A percentile compares a stretch with the other conserved stretches of the same genome.
These are phyloP conservation scores for Lactifluus hygrophoroides DNA, from an alignment of 768 basidiomycete species.

Conservation along the genomic window DNA sequence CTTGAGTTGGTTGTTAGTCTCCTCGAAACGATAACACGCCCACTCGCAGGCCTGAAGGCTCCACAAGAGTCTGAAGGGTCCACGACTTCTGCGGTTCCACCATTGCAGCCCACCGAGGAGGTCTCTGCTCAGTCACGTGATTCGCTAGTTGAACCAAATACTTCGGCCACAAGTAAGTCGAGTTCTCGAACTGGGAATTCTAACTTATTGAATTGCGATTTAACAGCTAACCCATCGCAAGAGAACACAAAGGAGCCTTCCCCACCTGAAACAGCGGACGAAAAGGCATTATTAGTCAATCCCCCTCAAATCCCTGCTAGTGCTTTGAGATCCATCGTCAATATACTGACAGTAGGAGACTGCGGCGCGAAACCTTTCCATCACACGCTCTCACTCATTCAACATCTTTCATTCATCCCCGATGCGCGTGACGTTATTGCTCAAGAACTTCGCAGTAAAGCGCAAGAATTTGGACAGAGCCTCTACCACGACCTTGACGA, in stretches of 20 bases:
- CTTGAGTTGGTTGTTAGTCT: conserved; percentile 90
- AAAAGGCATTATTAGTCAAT: conserved; percentile 48
- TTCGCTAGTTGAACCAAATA: background rate
- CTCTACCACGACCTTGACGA: conserved; percentile 73
- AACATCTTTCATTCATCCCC: conserved; percentile 82
- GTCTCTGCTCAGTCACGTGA: conserved; percentile 12
- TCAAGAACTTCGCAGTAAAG: conserved; percentile 75
- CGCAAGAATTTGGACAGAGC: conserved; percentile 77
- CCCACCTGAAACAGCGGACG: conserved; percentile 24
- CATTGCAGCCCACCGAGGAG: background rate
- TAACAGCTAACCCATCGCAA: conserved; percentile 23
- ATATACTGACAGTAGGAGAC: conserved; percentile 95
- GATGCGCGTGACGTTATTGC: conserved; percentile 86
- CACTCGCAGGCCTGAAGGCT: conserved; percentile 59
- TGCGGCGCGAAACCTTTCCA: conserved; percentile 96
- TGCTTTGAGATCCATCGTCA: conserved; percentile 87
- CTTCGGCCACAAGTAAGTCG: conserved; percentile 9
- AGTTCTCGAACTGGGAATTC: background rate
- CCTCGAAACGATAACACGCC: conserved; percentile 81
- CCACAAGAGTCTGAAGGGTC: conserved; percentile 29
- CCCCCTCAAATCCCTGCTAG: conserved; percentile 81
- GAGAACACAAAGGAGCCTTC: conserved; percentile 18
- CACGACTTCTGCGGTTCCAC: background rate
- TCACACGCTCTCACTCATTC: conserved; percentile 83
- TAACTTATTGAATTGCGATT: background rate